A percentile compares a stretch with the other conserved stretches of the same genome.
Evolutionary conservation across 108 stramenopile genomes (phyloP).

Genomic region (Ochromonas danica): DNA sequence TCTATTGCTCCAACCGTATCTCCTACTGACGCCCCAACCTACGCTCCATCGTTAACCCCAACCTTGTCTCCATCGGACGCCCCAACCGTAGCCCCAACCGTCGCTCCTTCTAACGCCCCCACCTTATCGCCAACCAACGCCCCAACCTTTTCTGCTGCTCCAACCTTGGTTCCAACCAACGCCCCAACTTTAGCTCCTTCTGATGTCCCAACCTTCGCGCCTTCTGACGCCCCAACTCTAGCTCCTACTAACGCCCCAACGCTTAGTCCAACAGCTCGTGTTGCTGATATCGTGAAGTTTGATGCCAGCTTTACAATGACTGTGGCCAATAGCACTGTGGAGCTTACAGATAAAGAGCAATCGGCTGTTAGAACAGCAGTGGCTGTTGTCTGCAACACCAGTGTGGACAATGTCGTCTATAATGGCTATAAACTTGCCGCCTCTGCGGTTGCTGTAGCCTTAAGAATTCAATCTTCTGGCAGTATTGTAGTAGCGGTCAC

Average conservation of each 20-base stretch:
- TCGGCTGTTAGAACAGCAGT: conserved; percentile 14
- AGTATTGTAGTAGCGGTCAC: conserved; percentile 15
- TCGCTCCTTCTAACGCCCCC: too few relatives aligned
- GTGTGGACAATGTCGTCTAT: conserved; percentile 15
- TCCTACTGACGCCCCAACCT: conserved; percentile 5
- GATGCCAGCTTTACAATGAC: conserved; percentile 15
- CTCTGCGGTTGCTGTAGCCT: conserved; percentile 13
- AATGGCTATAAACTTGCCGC: conserved; percentile 15
- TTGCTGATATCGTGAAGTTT: conserved; percentile 16
- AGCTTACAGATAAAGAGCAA: conserved; percentile 16
- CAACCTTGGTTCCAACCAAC: conserved; percentile 14
- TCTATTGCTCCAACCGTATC: conserved; percentile 9
- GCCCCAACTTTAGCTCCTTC: conserved; percentile 13
- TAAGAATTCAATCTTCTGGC: conserved; percentile 16
- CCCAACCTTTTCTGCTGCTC: conserved; percentile 13
- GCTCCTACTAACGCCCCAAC: conserved; percentile 13
- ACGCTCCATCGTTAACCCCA: conserved; percentile 1
- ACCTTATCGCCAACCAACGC: conserved; percentile 9
- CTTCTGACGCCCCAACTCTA: conserved; percentile 13
- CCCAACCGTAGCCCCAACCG: too few relatives aligned
- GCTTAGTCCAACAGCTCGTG: conserved; percentile 13
- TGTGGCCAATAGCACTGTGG: conserved; percentile 13
- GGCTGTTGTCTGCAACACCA: conserved; percentile 13
- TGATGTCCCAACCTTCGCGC: conserved; percentile 13
- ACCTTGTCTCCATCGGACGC: too few relatives aligned